Evolutionary conservation across 345 rosid species (phyloP), one percentile per base, ranked within the genome.

Genomic region (Murraya koenigii): DNA sequence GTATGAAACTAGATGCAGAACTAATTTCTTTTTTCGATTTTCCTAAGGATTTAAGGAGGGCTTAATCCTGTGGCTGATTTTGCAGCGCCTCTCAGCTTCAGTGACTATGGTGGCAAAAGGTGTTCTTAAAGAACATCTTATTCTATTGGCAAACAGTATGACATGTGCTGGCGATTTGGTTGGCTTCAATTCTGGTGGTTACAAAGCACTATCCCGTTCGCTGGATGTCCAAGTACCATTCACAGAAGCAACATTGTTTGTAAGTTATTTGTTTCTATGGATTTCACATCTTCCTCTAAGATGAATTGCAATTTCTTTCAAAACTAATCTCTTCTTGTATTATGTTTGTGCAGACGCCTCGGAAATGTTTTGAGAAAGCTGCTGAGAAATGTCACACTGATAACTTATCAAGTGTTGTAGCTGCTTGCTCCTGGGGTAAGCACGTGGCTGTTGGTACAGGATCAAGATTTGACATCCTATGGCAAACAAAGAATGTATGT

Each of bases 401-500:
- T 87, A 70, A 90, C 66, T 82, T 94, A 68, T 85, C 97, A 60
- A 94, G 97, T 62, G 81, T 92, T 2, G 99, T 94, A 83, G 97
- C 97, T 3, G 90, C 99, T 70, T 92, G 97, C 83, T 89, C 98
- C 6, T 96, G 99, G 98, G 99, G 99, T 6, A 94, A 94, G 71
- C 82, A 78, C 10, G 98, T 96, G 52, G 91, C 92, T 41, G 98
- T 96, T 67, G 99, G 99, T 65, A 96, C 99, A 54, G 99, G 99
- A 35, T 89, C 98, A 39, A 84, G 84, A 36, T 96, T 96, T 83
- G 98, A 96, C 76, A 38, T 96, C 47, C 86, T 96, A 1, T 94
- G 93, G 97, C 88, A 87, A 80, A 77, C 81, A 69, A 82, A 88
- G 71, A 90, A 88, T 89, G 92, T 87, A 75, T 54, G 54, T 39